Evolutionary conservation across 2,329 filamentous ascomycete genomes (phyloP).

Genomic region (Thelonectria discophora): DNA sequence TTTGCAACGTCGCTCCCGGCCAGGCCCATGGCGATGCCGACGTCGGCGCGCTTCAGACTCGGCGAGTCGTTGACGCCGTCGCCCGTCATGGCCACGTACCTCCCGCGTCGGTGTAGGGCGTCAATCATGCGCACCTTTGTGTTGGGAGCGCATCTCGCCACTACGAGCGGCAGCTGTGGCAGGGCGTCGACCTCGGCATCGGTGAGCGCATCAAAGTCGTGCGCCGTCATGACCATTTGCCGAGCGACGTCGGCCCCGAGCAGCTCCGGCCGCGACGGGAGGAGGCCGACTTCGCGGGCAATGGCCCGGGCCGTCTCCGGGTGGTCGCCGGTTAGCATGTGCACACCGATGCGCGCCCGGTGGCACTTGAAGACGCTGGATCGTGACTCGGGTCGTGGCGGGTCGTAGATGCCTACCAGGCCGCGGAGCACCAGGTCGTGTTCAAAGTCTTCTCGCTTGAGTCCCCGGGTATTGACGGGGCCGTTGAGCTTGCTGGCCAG

Average conservation of each 20-base stretch:
- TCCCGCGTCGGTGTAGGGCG: conserved; percentile 70
- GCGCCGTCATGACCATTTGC: conserved; percentile 71
- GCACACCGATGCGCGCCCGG: conserved; percentile 69
- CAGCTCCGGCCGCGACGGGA: conserved; percentile 62
- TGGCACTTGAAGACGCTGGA: conserved; percentile 66
- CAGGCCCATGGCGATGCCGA: conserved; percentile 76
- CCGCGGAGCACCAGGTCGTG: conserved; percentile 71
- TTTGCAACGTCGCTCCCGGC: conserved; percentile 76
- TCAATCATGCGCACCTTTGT: conserved; percentile 82
- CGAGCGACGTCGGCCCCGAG: conserved; percentile 61
- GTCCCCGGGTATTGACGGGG: conserved; percentile 42
- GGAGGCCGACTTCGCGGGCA: conserved; percentile 69
- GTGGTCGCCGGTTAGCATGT: conserved; percentile 77
- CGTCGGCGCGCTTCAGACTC: conserved; percentile 72
- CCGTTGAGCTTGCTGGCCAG: conserved; percentile 65
- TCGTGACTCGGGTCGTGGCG: conserved; percentile 72
- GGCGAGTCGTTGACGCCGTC: conserved; percentile 78
- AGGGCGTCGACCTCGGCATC: conserved; percentile 71
- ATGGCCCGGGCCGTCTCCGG: conserved; percentile 72
- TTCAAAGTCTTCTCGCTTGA: conserved; percentile 63
- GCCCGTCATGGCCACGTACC: conserved; percentile 75
- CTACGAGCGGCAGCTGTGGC: conserved; percentile 71
- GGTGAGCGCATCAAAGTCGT: conserved; percentile 72
- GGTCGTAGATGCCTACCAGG: conserved; percentile 77
- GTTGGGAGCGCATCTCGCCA: conserved; percentile 73